phyloP scores from a whole-genome alignment of 768 basidiomycete species.

The Russula vinacea region DNA sequence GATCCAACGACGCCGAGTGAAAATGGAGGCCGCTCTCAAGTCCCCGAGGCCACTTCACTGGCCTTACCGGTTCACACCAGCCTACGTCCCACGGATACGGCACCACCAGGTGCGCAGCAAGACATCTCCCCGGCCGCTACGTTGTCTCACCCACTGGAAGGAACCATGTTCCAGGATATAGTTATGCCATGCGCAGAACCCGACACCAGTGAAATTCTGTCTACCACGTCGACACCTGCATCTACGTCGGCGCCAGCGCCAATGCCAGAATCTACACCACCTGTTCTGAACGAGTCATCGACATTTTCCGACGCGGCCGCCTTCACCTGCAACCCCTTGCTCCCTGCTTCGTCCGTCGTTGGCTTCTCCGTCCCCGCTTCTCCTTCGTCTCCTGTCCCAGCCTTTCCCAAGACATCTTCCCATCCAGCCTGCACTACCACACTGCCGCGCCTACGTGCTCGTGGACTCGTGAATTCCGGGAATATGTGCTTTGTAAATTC shows the following conservation, averaged over 20 bases:
- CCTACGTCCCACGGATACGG: too few species aligned
- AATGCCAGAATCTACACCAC: conserved; percentile 10
- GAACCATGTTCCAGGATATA: not conserved
- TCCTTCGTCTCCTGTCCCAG: conserved; percentile 35
- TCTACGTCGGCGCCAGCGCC: not conserved
- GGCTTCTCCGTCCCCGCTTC: conserved; percentile 68
- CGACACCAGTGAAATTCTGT: not conserved
- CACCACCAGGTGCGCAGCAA: not conserved
- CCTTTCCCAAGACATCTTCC: conserved; percentile 37
- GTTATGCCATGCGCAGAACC: not conserved
- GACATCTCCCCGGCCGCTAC: not conserved
- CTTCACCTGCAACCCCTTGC: conserved; percentile 39
- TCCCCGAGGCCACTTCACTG: too few species aligned
- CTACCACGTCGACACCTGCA: not conserved
- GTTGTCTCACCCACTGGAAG: not conserved
- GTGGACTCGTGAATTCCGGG: conserved; percentile 88
- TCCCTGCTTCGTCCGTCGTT: conserved; percentile 68
- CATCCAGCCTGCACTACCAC: conserved; percentile 22
- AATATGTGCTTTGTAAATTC: conserved; percentile 99
- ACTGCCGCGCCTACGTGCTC: conserved; percentile 49
- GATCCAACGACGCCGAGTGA: too few species aligned
- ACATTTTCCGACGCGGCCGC: conserved; percentile 48
- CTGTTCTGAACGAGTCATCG: conserved; percentile 59
- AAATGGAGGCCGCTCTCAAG: too few species aligned
- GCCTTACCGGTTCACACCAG: too few species aligned